Base-by-base conservation (phyloP, 192 early-diverging fungal genomes). In the Linnemannia zychae region DNA sequence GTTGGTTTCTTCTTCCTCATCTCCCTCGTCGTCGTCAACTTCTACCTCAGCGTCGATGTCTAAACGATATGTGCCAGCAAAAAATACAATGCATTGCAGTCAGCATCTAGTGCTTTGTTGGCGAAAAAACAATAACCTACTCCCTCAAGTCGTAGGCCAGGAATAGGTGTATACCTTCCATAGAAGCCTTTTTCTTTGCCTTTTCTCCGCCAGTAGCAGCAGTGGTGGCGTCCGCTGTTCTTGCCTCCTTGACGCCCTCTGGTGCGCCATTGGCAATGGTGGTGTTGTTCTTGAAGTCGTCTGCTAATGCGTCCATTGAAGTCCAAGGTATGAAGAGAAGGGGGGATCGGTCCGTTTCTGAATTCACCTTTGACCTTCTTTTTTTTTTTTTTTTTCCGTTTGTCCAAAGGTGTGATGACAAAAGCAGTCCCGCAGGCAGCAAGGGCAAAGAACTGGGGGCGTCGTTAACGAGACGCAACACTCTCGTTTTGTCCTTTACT, bases 301-400 rank as follows among this genome's bases (percentile, higher is more conserved):
- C 49, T 74, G 72, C 40, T 13, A 80, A 53, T 28, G 63, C 34
- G 22, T 80, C 72, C 79, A 80, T 80, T 36, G 47, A 57, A 44
- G 1, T 68, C 31, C 28, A 50, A n/a, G 31, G 4, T 24, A 16
- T 71, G 9, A 16, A 12, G 53, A 34, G 57, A 12, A n/a, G 28
- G 18, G 57, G 66, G 63, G 22, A n/a, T 48, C 63, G 20, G 37
- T 67, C 20, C 37, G 15, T 38, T 67, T 68, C 2, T n/a, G 18
- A 68, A 36, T 40, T 68, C 22, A 40, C 37, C 13, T 38, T 67
- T 67, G 4, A 9, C 40, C 40, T 6, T 44, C n/a, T 66, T 66
- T 22, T 13, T 65, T 67, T 67, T 31, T 24, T 67, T n/a, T 36
- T 37, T 67, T 5, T 34, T 28, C 33, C 60, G 24, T 28, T 24